These are phyloP conservation scores for Solanum medicagineum DNA, from an alignment of 257 asterid species.

Conservation along the genomic window DNA sequence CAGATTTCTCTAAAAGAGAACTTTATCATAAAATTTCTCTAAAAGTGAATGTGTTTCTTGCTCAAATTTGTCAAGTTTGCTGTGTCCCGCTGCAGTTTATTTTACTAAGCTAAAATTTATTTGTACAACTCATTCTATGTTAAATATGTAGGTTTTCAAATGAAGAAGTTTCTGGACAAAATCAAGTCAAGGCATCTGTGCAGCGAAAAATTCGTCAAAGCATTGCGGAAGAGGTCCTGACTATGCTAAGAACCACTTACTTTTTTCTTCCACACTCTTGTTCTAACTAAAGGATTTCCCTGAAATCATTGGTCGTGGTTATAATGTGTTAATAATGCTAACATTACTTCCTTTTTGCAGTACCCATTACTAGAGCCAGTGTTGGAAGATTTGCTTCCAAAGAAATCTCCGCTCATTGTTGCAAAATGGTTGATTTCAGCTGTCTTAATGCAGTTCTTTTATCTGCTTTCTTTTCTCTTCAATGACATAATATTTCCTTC, in stretches of 20 bases:
- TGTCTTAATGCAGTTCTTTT: not conserved
- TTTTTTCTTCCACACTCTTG: not conserved
- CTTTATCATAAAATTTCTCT: not conserved
- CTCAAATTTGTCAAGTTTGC: not conserved
- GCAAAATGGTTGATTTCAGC: slow-evolving; percentile 62
- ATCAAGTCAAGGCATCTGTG: slow-evolving; percentile 99
- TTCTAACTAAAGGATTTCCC: not conserved
- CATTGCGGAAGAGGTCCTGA: slow-evolving; percentile 76
- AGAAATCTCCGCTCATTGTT: slow-evolving; percentile 87
- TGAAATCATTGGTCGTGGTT: not conserved
- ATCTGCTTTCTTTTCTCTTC: not conserved
- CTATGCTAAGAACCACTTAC: slow-evolving; percentile 5
- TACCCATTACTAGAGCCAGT: slow-evolving; percentile 86
- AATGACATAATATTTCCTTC: not conserved
- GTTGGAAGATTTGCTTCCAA: slow-evolving; percentile 87
- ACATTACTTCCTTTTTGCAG: slow-evolving; percentile 26
- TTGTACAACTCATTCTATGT: not conserved
- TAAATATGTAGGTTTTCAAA: slow-evolving; percentile 59
- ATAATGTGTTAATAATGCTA: not conserved
- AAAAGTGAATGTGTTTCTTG: not conserved
- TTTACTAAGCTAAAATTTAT: not conserved
- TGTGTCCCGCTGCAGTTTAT: not conserved
- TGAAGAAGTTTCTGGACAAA: slow-evolving; percentile 96
- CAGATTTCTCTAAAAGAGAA: not conserved
- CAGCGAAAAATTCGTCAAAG: slow-evolving; percentile 91